Conservation (phyloP, 768 basidiomycete species). For the Candolleomyces efflorescens region DNA sequence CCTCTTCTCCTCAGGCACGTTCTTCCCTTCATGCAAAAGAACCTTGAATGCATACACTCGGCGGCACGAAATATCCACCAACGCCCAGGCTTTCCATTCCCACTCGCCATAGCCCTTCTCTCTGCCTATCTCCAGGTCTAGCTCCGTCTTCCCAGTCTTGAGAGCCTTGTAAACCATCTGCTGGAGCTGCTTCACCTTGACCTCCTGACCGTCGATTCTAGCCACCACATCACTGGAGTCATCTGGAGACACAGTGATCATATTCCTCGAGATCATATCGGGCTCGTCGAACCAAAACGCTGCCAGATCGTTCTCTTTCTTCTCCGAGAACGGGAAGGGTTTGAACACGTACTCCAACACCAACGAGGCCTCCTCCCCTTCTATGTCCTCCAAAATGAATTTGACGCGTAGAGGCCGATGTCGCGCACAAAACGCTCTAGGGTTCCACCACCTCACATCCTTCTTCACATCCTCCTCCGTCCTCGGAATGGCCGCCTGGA, state of each 20-base stretch:
- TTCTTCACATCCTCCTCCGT: slow-evolving; percentile 28
- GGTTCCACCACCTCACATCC: slow-evolving; percentile 25
- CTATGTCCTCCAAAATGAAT: slow-evolving; percentile 30
- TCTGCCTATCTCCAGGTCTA: slow-evolving; percentile 28
- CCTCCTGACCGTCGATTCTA: slow-evolving; percentile 18
- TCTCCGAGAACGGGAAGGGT: slow-evolving; percentile 22
- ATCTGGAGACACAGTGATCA: slow-evolving; percentile 20
- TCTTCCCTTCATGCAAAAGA: slow-evolving; percentile 26
- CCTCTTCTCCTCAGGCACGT: slow-evolving; percentile 16
- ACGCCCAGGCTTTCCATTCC: slow-evolving; percentile 35
- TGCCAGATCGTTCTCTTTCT: slow-evolving; percentile 22
- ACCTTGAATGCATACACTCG: slow-evolving; percentile 39
- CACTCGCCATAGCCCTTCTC: slow-evolving; percentile 25
- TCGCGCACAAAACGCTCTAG: slow-evolving; percentile 28
- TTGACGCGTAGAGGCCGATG: slow-evolving; percentile 33
- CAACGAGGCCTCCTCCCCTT: slow-evolving; percentile 34
- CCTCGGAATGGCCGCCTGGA: slow-evolving; percentile 27
- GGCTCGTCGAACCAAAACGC: slow-evolving; percentile 35
- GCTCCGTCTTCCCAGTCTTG: slow-evolving; percentile 33
- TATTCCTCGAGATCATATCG: slow-evolving; percentile 18
- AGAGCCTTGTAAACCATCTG: slow-evolving; percentile 32
- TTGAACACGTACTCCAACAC: slow-evolving; percentile 35
- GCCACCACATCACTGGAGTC: slow-evolving; percentile 14
- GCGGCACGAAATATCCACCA: slow-evolving; percentile 35
- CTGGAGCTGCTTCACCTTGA: slow-evolving; percentile 24